Percentiles rank a stretch among this genome's conserved stretches.
phyloP scores from a whole-genome alignment of 257 asterid genomes.

The Solanum chiquidenum region DNA sequence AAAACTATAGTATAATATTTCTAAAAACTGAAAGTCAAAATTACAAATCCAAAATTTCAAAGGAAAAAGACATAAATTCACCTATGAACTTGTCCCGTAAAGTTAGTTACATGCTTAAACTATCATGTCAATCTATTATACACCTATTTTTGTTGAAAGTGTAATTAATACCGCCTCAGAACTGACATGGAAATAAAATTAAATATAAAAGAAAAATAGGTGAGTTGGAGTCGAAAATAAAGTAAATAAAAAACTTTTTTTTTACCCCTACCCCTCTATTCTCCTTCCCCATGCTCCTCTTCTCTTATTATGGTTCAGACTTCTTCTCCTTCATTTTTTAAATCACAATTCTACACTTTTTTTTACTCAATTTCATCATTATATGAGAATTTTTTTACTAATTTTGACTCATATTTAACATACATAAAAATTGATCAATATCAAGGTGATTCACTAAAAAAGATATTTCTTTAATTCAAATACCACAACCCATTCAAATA shows the following conservation, averaged over 20 bases:
- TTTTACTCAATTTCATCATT: too few relatives aligned
- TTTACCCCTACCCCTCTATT: neutral
- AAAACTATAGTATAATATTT: too few relatives aligned
- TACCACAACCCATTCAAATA: neutral
- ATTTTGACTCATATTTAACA: neutral
- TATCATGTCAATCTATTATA: neutral
- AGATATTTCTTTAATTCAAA: too few relatives aligned
- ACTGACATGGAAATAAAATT: neutral
- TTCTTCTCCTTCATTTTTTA: neutral
- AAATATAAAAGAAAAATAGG: too few relatives aligned
- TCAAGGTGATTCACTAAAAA: neutral
- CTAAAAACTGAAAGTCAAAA: neutral
- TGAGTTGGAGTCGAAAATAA: neutral
- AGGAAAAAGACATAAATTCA: too few relatives aligned
- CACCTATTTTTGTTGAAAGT: neutral
- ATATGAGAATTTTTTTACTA: too few relatives aligned
- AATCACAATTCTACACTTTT: neutral
- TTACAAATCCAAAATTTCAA: neutral
- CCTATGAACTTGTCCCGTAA: too few relatives aligned
- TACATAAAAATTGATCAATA: neutral
- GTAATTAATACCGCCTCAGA: neutral
- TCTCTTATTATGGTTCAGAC: neutral
- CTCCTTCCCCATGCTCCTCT: neutral
- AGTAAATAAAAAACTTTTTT: neutral
- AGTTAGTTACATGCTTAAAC: neutral